Percentiles rank a stretch among this genome's conserved stretches.
Evolutionary conservation across 164 flowering plant genomes (phyloP).

Genomic region (Kalanchoe fedtschenkoi): DNA sequence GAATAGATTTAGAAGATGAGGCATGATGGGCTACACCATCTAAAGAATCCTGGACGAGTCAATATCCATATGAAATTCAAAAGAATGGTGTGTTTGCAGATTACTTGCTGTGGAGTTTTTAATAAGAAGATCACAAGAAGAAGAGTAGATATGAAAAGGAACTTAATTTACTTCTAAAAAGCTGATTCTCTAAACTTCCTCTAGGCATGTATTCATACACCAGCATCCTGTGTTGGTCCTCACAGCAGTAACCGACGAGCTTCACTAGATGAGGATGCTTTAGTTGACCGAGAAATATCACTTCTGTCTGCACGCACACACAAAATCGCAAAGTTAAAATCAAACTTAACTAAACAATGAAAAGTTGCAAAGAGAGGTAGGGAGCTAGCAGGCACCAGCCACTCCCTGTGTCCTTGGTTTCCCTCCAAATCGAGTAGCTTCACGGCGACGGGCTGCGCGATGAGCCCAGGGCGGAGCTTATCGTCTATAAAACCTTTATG

Average conservation of each 20-base stretch:
- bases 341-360: background rate
- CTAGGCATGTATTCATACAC: conserved; percentile 62
- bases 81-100: background rate
- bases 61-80: background rate
- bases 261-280: conserved; percentile 57
- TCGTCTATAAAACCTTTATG: conserved; percentile 71
- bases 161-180: conserved; percentile 42
- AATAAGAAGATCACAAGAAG: no score
- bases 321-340: background rate
- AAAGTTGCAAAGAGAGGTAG: background rate
- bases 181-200: conserved; percentile 61
- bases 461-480: conserved; percentile 43
- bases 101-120: background rate
- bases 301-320: conserved; percentile 44
- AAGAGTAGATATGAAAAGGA: background rate
- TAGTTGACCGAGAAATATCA: conserved; percentile 53
- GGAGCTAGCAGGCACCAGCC: conserved; percentile 39
- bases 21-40: no score
- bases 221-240: conserved; percentile 52
- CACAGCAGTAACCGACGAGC: conserved; percentile 68
- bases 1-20: background rate
- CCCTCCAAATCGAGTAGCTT: conserved; percentile 60
- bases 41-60: background rate
- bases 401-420: conserved; percentile 55
- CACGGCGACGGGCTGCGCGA: conserved; percentile 67